These are phyloP conservation scores for Trichoderma lentiforme DNA, from an alignment of 2,329 filamentous ascomycete species.

Conservation along the genomic window DNA sequence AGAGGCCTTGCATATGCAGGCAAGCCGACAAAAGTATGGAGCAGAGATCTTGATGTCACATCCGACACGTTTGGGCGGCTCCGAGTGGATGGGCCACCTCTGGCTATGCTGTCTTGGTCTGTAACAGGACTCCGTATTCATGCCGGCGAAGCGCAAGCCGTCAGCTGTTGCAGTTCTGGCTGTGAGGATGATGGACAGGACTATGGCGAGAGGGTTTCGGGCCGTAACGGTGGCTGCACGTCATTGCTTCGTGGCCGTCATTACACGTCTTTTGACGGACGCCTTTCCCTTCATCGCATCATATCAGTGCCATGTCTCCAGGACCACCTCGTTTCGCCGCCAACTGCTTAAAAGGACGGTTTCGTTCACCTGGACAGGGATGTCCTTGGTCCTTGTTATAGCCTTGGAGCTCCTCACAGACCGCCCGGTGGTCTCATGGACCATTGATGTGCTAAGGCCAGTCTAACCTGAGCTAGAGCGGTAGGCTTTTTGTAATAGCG, in stretches of 20 bases:
- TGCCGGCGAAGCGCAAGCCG: not conserved
- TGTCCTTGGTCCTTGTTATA: not conserved
- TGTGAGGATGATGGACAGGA: not conserved
- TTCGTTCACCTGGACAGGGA: not conserved
- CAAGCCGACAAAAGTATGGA: not conserved
- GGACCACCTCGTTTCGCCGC: not conserved
- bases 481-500: not conserved
- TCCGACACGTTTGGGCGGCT: slow-evolving; percentile 1
- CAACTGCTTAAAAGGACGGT: not conserved
- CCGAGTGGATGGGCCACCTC: not conserved
- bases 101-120: not conserved
- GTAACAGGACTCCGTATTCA: not conserved
- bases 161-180: not conserved
- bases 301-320: not conserved
- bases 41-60: slow-evolving; percentile 15
- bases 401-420: not conserved
- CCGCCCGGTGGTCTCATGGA: slow-evolving; percentile 1
- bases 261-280: not conserved
- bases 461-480: not conserved
- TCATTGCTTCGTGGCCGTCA: not conserved
- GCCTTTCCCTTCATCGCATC: not conserved
- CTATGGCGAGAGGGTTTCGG: not conserved
- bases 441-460: not conserved
- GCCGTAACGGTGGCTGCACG: slow-evolving; percentile 1
- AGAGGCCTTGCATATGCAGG: slow-evolving; percentile 7